Evolutionary conservation across 331 rosid genomes (phyloP).

Genomic region (Quercus phellos): DNA sequence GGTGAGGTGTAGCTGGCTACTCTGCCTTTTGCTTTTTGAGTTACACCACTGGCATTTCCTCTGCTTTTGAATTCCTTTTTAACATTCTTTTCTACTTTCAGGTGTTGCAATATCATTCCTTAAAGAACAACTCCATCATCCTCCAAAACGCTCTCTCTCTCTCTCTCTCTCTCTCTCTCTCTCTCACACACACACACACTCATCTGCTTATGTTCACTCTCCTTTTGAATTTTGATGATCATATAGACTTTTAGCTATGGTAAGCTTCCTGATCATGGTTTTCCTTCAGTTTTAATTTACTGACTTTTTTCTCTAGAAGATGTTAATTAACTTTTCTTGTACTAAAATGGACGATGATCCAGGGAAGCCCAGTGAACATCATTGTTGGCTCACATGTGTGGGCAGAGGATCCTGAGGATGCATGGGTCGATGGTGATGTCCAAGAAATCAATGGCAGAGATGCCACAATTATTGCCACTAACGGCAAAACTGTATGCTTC

Average conservation of each 20-base stretch:
- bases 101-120: conserved; percentile 25
- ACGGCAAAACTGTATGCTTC: conserved; percentile 57
- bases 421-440: conserved; percentile 81
- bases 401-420: conserved; percentile 63
- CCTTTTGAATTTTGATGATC: conserved; percentile 42
- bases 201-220: conserved; percentile 20
- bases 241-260: conserved; percentile 43
- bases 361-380: conserved; percentile 86
- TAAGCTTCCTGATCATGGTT: conserved; percentile 20
- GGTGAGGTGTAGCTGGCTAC: conserved; percentile 33
- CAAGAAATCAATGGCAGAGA: conserved; percentile 47
- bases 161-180: conserved; percentile 12
- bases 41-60: conserved; percentile 53
- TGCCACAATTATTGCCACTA: conserved; percentile 46
- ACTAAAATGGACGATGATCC: conserved; percentile 23
- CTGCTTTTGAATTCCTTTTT: conserved; percentile 43
- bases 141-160: conserved; percentile 16
- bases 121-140: conserved; percentile 4
- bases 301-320: not conserved
- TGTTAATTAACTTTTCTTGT: not conserved
- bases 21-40: conserved; percentile 44
- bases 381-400: conserved; percentile 86
- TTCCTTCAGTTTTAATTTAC: not conserved
- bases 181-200: not conserved
- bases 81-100: conserved; percentile 45